A percentile compares a stretch with the other conserved stretches of the same genome.
Conservation (phyloP, 768 basidiomycete genomes). For the Naematelia aurantialba region DNA sequence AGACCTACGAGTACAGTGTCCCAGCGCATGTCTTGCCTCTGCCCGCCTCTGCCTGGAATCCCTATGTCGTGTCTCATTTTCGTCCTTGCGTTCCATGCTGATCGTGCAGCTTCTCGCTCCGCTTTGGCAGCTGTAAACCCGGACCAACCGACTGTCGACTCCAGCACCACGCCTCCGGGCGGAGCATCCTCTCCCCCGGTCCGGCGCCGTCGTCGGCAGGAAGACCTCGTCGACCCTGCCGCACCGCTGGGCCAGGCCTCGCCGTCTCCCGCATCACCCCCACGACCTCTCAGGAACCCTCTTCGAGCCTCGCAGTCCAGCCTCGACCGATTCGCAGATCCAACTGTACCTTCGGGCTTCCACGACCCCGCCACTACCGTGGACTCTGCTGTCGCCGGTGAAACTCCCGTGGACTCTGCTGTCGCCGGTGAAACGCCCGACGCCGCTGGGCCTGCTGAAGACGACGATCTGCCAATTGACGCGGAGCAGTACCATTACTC, state of each 20-base stretch:
- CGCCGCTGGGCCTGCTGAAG: conserved; percentile 19
- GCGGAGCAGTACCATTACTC: conserved; percentile 4
- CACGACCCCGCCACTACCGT: neutral
- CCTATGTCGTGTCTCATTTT: too few relatives aligned
- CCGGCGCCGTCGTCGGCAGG: conserved; percentile 25
- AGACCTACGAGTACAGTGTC: neutral
- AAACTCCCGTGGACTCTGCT: conserved; percentile 53
- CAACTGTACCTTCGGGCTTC: neutral
- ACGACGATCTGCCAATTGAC: conserved; percentile 12
- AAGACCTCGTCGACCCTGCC: conserved; percentile 25
- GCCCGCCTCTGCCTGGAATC: too few relatives aligned
- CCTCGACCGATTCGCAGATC: neutral
- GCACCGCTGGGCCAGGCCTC: neutral
- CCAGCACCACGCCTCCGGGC: conserved; percentile 14
- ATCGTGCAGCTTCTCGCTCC: neutral
- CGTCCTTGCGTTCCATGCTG: too few relatives aligned
- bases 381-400: conserved; percentile 5
- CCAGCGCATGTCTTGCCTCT: too few relatives aligned
- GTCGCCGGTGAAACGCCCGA: too few relatives aligned
- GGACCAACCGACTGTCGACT: conserved; percentile 34
- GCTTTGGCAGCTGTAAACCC: conserved; percentile 16
- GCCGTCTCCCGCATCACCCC: neutral
- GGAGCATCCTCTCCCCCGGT: conserved; percentile 20
- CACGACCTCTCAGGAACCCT: conserved; percentile 11
- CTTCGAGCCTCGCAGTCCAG: neutral